Conservation (phyloP, 495 filamentous ascomycete species). For the Hypoxylon lienhwacheense region DNA sequence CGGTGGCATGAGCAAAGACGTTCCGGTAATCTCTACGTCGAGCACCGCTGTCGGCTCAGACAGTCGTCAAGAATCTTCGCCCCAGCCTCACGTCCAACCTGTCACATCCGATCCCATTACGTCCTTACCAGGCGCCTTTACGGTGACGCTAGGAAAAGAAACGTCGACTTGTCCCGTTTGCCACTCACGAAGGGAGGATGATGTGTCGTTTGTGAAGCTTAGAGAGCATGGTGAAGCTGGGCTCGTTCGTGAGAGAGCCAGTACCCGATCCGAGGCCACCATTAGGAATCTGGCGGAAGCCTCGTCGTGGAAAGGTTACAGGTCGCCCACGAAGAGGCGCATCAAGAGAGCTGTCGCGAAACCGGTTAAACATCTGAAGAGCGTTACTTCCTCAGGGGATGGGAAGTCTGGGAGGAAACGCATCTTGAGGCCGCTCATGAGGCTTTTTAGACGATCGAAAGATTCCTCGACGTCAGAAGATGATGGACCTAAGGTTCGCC, state of each 20-base stretch:
- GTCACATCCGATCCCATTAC: not conserved
- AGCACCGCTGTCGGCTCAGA: slow-evolving; percentile 6
- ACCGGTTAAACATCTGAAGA: not conserved
- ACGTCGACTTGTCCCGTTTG: slow-evolving; percentile 19
- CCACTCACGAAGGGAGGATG: slow-evolving; percentile 4
- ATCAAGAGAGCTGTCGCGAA: not conserved
- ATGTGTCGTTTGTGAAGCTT: not conserved
- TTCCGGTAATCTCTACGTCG: not conserved
- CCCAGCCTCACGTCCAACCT: not conserved
- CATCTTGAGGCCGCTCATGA: not conserved
- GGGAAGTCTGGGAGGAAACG: not conserved
- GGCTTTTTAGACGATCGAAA: not conserved
- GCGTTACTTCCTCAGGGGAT: not conserved
- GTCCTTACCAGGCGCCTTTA: not conserved
- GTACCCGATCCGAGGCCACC: slow-evolving; percentile 9
- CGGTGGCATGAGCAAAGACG: not conserved
- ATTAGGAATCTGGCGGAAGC: not conserved
- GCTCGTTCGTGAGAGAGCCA: slow-evolving; percentile 2
- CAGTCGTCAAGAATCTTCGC: not conserved
- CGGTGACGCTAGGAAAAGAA: no score
- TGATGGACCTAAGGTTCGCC: not conserved
- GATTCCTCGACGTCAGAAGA: not conserved
- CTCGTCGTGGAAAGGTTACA: not conserved
- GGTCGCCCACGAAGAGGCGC: not conserved
- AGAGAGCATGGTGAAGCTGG: slow-evolving; percentile 1